Percentiles rank a stretch among this genome's conserved stretches.
Evolutionary conservation across 2,329 filamentous ascomycete genomes (phyloP).

Genomic region (Zasmidium cellare): DNA sequence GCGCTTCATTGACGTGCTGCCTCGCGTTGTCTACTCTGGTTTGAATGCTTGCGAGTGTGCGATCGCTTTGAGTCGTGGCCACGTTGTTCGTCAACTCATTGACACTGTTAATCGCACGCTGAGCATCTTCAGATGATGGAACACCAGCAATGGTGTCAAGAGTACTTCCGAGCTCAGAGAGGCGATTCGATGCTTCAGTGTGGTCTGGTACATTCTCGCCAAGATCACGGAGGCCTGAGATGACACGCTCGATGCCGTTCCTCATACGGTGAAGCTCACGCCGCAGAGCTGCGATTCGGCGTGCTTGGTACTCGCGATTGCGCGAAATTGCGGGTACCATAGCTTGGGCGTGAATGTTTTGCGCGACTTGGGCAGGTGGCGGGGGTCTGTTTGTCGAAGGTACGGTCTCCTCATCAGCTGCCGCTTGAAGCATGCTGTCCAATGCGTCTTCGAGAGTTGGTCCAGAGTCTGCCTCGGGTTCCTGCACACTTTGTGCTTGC

Average conservation of each 20-base stretch:
- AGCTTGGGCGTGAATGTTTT: constrained; percentile 28
- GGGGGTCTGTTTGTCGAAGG: not conserved
- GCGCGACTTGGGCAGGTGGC: not conserved
- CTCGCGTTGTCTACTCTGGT: constrained; percentile 33
- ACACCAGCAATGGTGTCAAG: constrained; percentile 29
- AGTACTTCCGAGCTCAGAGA: constrained; percentile 31
- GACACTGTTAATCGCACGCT: constrained; percentile 25
- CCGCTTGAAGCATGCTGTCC: constrained; percentile 35
- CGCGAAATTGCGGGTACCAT: constrained; percentile 30
- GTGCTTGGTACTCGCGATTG: constrained; percentile 36
- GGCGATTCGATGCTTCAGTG: constrained; percentile 29
- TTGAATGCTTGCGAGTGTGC: constrained; percentile 28
- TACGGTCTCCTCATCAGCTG: constrained; percentile 26
- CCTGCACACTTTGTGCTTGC: constrained; percentile 1
- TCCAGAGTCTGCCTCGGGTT: constrained; percentile 17
- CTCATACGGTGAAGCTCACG: constrained; percentile 39
- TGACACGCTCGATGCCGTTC: constrained; percentile 39
- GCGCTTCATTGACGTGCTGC: constrained; percentile 33
- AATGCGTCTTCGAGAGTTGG: constrained; percentile 36
- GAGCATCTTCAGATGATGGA: constrained; percentile 22
- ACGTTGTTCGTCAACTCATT: constrained; percentile 18
- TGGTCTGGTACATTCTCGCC: constrained; percentile 37
- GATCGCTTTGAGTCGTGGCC: constrained; percentile 23
- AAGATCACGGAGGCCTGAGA: constrained; percentile 37
- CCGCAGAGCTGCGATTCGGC: constrained; percentile 38